Evolutionary conservation across 2,329 filamentous ascomycete genomes (phyloP).

Genomic region (Venturiaceae sp.): DNA sequence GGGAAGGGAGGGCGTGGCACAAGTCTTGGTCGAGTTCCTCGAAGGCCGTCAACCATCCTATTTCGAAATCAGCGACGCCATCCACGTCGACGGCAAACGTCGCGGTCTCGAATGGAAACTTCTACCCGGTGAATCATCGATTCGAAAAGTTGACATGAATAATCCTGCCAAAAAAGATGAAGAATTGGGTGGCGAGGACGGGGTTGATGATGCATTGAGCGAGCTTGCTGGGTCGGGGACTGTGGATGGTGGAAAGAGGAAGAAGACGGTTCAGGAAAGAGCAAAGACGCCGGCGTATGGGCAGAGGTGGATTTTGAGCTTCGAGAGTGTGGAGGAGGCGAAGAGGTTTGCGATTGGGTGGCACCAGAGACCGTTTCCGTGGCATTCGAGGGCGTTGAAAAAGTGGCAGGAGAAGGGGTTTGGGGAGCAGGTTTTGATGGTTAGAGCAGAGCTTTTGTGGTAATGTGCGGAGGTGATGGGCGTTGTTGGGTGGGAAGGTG

Average conservation of each 20-base stretch:
- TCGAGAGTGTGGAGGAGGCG: slow-evolving; percentile 39
- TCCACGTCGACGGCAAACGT: neutral
- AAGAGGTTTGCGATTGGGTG: slow-evolving; percentile 36
- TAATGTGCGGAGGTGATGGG: neutral
- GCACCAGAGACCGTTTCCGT: slow-evolving; percentile 34
- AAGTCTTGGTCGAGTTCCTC: slow-evolving; percentile 4
- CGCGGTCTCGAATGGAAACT: slow-evolving; percentile 2
- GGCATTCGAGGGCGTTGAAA: neutral
- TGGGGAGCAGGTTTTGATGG: neutral
- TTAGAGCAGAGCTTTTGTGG: slow-evolving; percentile 6
- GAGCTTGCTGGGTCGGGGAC: neutral
- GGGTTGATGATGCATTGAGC: neutral
- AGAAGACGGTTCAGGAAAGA: neutral
- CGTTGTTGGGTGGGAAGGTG: neutral
- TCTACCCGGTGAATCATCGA: neutral
- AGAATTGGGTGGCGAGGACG: neutral
- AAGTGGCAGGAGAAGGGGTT: neutral
- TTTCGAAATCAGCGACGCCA: slow-evolving; percentile 1
- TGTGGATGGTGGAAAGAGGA: neutral
- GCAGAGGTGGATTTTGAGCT: slow-evolving; percentile 32
- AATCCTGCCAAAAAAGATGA: neutral
- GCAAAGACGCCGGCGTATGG: slow-evolving; percentile 13
- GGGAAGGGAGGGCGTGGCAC: neutral
- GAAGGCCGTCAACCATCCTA: slow-evolving; percentile 3
- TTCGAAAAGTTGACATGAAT: neutral